These are phyloP conservation scores for Monosporascus cannonballus DNA, from an alignment of 2,329 filamentous ascomycete genomes.

Conservation along the genomic window DNA sequence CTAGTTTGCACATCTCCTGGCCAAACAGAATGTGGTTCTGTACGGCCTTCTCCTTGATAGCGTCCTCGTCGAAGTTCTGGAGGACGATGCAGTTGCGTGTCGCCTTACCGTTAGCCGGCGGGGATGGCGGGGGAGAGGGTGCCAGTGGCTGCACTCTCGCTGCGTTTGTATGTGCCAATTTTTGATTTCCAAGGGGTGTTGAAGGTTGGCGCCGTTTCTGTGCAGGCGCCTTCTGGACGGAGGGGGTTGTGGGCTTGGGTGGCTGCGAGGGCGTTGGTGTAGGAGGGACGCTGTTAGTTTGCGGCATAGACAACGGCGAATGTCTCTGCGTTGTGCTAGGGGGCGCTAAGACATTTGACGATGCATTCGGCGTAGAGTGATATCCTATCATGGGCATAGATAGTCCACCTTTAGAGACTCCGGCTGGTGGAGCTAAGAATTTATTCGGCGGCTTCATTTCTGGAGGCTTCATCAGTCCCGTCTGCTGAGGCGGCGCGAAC, in stretches of 20 bases:
- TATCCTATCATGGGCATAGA: slow-evolving; percentile 32
- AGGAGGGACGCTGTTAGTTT: slow-evolving; percentile 17
- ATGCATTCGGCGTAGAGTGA: slow-evolving; percentile 13
- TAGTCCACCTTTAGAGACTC: slow-evolving; percentile 21
- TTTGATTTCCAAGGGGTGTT: slow-evolving; percentile 12
- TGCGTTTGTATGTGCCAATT: slow-evolving; percentile 15
- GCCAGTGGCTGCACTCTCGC: slow-evolving; percentile 19
- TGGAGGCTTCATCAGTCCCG: slow-evolving; percentile 22
- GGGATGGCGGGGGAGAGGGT: slow-evolving; percentile 25
- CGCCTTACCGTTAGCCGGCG: slow-evolving; percentile 41
- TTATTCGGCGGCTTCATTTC: slow-evolving; percentile 24
- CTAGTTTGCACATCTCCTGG: slow-evolving; percentile 50
- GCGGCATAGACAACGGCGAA: slow-evolving; percentile 30
- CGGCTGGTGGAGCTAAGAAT: slow-evolving; percentile 25
- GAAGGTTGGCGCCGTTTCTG: slow-evolving; percentile 5
- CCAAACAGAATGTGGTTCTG: slow-evolving; percentile 56
- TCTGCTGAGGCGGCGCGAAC: slow-evolving; percentile 24
- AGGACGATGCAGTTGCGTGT: slow-evolving; percentile 54
- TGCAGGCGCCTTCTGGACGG: neutral
- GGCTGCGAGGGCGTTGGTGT: slow-evolving; percentile 10
- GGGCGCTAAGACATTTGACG: slow-evolving; percentile 37
- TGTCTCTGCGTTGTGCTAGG: slow-evolving; percentile 35
- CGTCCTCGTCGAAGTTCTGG: slow-evolving; percentile 53
- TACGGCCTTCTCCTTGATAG: slow-evolving; percentile 48
- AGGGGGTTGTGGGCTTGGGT: slow-evolving; percentile 12